These are phyloP conservation scores for Solanum chacoense DNA, from an alignment of 305 asterid species.

Conservation along the genomic window DNA sequence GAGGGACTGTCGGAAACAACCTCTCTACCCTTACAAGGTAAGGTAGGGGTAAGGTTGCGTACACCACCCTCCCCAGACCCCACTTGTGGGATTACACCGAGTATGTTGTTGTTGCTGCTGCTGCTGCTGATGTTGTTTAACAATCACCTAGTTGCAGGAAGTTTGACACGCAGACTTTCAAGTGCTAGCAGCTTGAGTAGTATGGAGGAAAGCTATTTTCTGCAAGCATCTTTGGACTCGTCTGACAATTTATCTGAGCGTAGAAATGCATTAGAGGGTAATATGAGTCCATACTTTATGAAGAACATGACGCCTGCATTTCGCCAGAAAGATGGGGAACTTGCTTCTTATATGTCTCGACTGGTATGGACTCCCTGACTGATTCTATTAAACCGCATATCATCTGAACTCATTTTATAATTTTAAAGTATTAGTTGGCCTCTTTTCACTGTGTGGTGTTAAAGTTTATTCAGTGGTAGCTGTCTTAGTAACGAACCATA, in stretches of 20 bases:
- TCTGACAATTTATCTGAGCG: conserved; percentile 51
- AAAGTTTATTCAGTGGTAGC: not conserved
- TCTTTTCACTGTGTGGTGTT: not conserved
- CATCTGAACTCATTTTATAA: not conserved
- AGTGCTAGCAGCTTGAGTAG: conserved; percentile 84
- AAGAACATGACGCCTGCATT: conserved; percentile 73
- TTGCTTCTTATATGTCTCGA: conserved; percentile 83
- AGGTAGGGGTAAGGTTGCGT: not conserved
- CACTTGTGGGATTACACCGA: not conserved
- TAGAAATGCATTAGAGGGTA: conserved; percentile 51
- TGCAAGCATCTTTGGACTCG: conserved; percentile 74
- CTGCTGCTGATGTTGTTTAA: not conserved
- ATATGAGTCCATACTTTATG: conserved; percentile 56
- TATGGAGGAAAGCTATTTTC: conserved; percentile 84
- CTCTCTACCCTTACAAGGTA: not conserved
- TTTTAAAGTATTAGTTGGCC: not conserved
- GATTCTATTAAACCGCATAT: not conserved
- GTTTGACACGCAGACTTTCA: conserved; percentile 54
- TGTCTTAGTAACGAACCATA: not conserved
- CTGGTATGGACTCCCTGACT: conserved; percentile 34
- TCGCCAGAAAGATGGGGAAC: conserved; percentile 95
- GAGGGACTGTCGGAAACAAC: not conserved
- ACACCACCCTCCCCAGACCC: not conserved
- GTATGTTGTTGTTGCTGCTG: not conserved
- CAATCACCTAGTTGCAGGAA: conserved; percentile 38